These are phyloP conservation scores for Nakaseomyces delphensis DNA, from an alignment of 1,139 yeast species.

Conservation along the genomic window DNA sequence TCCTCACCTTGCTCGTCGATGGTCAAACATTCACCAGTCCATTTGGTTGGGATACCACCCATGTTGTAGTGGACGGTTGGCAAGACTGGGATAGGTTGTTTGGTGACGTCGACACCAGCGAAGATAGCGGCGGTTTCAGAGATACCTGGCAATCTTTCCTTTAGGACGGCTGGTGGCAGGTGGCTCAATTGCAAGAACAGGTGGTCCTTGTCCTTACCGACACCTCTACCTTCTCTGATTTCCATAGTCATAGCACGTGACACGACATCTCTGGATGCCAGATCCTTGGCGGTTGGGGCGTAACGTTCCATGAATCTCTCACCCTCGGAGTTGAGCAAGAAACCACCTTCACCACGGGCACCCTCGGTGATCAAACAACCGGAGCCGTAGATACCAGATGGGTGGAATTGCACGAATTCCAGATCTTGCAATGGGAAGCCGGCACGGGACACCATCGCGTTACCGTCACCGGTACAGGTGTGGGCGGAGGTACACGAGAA, in stretches of 20 bases:
- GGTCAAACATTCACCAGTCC: constrained; percentile 90
- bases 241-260: constrained; percentile 98
- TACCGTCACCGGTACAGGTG: constrained; percentile 99
- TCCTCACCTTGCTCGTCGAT: constrained; percentile 78
- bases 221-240: constrained; percentile 98
- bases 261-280: constrained; percentile 97
- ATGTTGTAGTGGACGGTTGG: constrained; percentile 99
- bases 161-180: constrained; percentile 82
- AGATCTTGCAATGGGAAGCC: constrained; percentile 96
- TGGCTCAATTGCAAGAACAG: constrained; percentile 90
- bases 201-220: constrained; percentile 93
- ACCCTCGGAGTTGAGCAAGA: constrained; percentile 90
- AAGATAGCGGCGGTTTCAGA: constrained; percentile 97
- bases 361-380: constrained; percentile 99
- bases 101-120: constrained; percentile 98
- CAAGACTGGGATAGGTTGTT: constrained; percentile 96
- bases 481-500: constrained; percentile 99
- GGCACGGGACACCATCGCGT: constrained; percentile 96
- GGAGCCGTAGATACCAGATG: constrained; percentile 98
- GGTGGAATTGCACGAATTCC: constrained; percentile 98
- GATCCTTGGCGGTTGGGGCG: constrained; percentile 97
- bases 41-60: constrained; percentile 99
- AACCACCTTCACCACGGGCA: constrained; percentile 99
- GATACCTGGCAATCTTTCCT: constrained; percentile 97
- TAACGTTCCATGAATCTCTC: constrained; percentile 99